These are phyloP conservation scores for Macrolepiota albuminosa DNA, from an alignment of 768 basidiomycete genomes.

Conservation along the genomic window DNA sequence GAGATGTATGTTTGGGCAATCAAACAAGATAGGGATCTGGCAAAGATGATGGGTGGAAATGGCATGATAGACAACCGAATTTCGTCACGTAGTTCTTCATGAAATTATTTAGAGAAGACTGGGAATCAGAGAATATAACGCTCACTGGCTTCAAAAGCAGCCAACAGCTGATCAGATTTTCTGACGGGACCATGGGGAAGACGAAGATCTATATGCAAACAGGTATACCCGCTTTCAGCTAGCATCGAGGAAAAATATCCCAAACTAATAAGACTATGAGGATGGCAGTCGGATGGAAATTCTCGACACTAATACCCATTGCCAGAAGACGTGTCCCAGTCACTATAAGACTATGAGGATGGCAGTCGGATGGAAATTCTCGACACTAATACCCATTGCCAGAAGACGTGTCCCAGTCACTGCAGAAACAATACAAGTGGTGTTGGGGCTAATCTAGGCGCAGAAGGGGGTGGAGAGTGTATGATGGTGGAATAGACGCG, in stretches of 20 bases:
- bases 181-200: slow-evolving; percentile 17
- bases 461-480: slow-evolving; percentile 31
- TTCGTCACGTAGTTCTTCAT: slow-evolving; percentile 36
- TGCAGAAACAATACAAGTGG: slow-evolving; percentile 52
- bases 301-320: slow-evolving; percentile 25
- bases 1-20: slow-evolving; percentile 67
- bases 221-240: slow-evolving; percentile 46
- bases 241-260: slow-evolving; percentile 32
- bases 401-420: slow-evolving; percentile 38
- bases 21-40: slow-evolving; percentile 43
- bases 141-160: slow-evolving; percentile 36
- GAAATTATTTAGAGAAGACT: not conserved
- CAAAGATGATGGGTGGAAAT: slow-evolving; percentile 56
- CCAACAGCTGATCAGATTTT: slow-evolving; percentile 29
- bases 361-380: not conserved
- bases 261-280: slow-evolving; percentile 24
- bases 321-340: slow-evolving; percentile 36
- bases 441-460: slow-evolving; percentile 45
- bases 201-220: slow-evolving; percentile 37
- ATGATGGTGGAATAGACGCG: slow-evolving; percentile 29
- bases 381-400: slow-evolving; percentile 26
- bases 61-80: slow-evolving; percentile 40
- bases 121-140: not conserved
- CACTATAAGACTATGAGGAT: slow-evolving; percentile 10
- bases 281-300: not conserved